Evolutionary conservation across 495 filamentous ascomycete genomes (phyloP).

Genomic region (Chaetomium cochliodes): DNA sequence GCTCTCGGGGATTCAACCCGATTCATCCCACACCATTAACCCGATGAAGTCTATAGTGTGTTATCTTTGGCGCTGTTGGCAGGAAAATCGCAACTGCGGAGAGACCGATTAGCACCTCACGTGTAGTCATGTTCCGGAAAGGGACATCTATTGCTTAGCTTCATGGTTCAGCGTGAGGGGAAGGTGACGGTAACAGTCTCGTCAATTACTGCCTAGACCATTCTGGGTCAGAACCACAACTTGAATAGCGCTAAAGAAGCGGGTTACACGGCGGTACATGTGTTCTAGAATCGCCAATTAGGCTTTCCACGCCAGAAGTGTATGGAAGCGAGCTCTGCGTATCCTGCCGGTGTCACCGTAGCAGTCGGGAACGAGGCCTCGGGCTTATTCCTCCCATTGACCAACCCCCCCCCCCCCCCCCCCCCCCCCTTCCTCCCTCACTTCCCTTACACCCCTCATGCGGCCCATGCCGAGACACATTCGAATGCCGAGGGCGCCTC

Average conservation of each 20-base stretch:
- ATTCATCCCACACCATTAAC: slow-evolving; percentile 17
- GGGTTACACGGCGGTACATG: neutral
- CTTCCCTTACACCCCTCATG: neutral
- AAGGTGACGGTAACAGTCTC: neutral
- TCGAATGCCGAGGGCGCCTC: slow-evolving; percentile 26
- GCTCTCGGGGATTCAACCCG: slow-evolving; percentile 14
- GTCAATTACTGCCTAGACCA: neutral
- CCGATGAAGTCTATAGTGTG: slow-evolving; percentile 21
- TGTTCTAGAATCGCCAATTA: slow-evolving; percentile 6
- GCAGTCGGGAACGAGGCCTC: neutral
- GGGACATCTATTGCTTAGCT: neutral
- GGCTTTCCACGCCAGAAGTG: neutral
- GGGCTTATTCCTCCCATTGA: neutral
- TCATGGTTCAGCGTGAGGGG: neutral
- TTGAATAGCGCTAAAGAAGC: neutral
- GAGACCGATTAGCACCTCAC: neutral
- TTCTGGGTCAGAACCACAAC: neutral
- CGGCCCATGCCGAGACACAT: slow-evolving; percentile 1
- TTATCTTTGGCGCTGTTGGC: neutral
- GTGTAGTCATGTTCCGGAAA: neutral
- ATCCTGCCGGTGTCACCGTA: neutral
- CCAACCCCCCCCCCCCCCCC: too few relatives aligned
- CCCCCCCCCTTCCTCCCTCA: too few relatives aligned
- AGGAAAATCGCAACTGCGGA: neutral
- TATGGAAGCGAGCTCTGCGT: slow-evolving; percentile 9